Evolutionary conservation across 1,284 basidiomycete species (phyloP).

Genomic region (Apiotrichum mycotoxinovorans): DNA sequence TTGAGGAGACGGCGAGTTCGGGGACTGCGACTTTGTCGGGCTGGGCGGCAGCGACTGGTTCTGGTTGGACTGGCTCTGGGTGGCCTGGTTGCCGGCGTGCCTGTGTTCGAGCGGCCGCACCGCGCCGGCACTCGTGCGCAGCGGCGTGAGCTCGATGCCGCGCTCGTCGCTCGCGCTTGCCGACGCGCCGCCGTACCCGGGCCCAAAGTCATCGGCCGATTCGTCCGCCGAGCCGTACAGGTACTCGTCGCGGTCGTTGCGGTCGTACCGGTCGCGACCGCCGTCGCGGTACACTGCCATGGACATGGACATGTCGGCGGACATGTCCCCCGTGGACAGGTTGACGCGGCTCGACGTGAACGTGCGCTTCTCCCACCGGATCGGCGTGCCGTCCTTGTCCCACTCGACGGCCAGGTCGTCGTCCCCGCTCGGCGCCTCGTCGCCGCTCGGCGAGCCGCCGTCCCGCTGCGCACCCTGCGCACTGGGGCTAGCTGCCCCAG

Average conservation of each 20-base stretch:
- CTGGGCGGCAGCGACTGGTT: background rate
- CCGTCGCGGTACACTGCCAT: too few species aligned
- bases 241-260: background rate
- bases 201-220: background rate
- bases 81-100: background rate
- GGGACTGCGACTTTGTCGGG: too few species aligned
- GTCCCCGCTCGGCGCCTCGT: slow-evolving; percentile 20
- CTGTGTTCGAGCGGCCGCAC: background rate
- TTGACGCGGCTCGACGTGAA: background rate
- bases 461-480: background rate
- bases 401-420: slow-evolving; percentile 46
- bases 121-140: background rate
- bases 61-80: background rate
- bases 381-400: slow-evolving; percentile 43
- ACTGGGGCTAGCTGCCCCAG: too few species aligned
- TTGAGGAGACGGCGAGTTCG: background rate
- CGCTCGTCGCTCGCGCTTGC: background rate
- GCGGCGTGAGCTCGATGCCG: slow-evolving; percentile 3
- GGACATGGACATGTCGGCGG: background rate
- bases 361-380: slow-evolving; percentile 37
- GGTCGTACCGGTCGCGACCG: background rate
- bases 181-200: background rate
- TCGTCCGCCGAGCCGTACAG: background rate
- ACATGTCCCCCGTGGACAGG: background rate
- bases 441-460: background rate